A percentile compares a stretch with the other conserved stretches of the same genome.
Evolutionary conservation across 305 asterid species (phyloP).

Genomic region (Solanum hybrid): DNA sequence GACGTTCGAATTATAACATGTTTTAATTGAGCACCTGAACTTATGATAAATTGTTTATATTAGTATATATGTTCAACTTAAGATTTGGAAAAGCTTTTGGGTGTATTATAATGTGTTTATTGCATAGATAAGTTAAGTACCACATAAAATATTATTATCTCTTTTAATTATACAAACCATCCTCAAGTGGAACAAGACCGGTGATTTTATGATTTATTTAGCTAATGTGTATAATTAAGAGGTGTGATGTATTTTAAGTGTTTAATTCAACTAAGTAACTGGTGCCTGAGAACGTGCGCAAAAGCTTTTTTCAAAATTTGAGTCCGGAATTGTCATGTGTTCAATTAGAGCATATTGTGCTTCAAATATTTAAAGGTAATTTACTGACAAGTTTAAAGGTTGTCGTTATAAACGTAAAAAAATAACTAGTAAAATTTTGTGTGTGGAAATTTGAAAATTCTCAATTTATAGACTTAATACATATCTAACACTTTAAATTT

Average conservation of each 20-base stretch:
- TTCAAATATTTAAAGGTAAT: background rate
- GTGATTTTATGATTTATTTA: background rate
- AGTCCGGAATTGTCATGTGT: background rate
- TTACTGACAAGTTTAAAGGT: background rate
- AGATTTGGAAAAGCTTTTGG: background rate
- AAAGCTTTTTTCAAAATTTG: background rate
- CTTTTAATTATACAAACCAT: rapidly evolving
- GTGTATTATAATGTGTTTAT: background rate
- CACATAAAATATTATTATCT: background rate
- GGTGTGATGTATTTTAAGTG: background rate
- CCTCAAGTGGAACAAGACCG: background rate
- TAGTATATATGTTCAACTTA: background rate
- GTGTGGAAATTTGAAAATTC: background rate
- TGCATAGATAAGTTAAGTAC: background rate
- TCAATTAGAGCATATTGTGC: background rate
- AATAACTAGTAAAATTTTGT: background rate
- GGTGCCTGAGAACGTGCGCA: background rate
- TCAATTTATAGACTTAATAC: background rate
- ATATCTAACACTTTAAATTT: background rate
- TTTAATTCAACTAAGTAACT: background rate
- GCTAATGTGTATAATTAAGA: background rate
- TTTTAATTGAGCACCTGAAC: background rate
- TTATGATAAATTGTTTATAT: background rate
- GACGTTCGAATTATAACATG: background rate
- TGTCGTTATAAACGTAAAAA: background rate